A percentile compares a stretch with the other conserved stretches of the same genome.
These are phyloP conservation scores for Asparagopsis taxiformis DNA, from an alignment of 31 red algal species.

Conservation along the genomic window DNA sequence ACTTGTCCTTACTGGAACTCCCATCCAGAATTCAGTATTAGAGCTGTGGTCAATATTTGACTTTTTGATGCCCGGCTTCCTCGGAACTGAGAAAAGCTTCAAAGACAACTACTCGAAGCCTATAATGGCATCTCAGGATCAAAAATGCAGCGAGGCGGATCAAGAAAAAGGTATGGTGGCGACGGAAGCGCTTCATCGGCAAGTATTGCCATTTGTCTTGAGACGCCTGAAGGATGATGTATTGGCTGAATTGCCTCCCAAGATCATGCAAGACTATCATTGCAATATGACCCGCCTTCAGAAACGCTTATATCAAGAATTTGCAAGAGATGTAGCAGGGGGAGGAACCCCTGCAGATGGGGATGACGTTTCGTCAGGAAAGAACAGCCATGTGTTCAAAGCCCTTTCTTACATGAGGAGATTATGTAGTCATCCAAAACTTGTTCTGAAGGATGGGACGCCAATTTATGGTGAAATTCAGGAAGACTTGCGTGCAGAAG, in stretches of 20 bases:
- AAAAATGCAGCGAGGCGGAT: slow-evolving; percentile 74
- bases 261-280: slow-evolving; percentile 94
- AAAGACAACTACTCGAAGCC: slow-evolving; percentile 90
- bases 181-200: slow-evolving; percentile 88
- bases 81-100: slow-evolving; percentile 87
- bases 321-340: slow-evolving; percentile 27
- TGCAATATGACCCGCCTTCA: slow-evolving; percentile 89
- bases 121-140: slow-evolving; percentile 78
- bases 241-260: slow-evolving; percentile 91
- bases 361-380: background rate
- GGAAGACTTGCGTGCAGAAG: slow-evolving; percentile 28
- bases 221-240: slow-evolving; percentile 98
- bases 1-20: slow-evolving; percentile 96
- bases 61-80: slow-evolving; percentile 98
- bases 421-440: slow-evolving; percentile 93
- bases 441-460: slow-evolving; percentile 69
- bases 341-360: slow-evolving; percentile 8
- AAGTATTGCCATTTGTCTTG: slow-evolving; percentile 97
- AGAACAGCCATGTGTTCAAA: slow-evolving; percentile 72
- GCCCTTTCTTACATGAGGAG: slow-evolving; percentile 85
- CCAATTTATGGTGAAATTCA: slow-evolving; percentile 42
- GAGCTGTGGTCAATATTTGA: slow-evolving; percentile 99
- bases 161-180: slow-evolving; percentile 82
- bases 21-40: slow-evolving; percentile 96
- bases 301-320: slow-evolving; percentile 83